Evolutionary conservation across 495 filamentous ascomycete species (phyloP).

Genomic region (Penicillium crystallinum): DNA sequence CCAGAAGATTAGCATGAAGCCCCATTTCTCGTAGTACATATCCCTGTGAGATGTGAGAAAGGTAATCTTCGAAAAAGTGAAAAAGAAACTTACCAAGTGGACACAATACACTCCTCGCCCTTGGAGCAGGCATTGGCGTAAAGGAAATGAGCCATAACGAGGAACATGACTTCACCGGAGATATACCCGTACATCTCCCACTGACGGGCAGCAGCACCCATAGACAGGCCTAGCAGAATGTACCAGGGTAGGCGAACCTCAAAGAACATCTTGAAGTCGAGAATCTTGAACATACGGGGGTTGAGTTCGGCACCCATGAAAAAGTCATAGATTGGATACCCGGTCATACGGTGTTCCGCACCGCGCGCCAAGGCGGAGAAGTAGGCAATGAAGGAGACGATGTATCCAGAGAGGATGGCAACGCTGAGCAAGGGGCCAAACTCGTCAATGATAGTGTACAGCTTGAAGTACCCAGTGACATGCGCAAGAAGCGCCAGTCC

Average conservation of each 20-base stretch:
- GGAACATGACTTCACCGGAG: constrained; percentile 79
- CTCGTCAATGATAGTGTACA: constrained; percentile 93
- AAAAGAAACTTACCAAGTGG: constrained; percentile 63
- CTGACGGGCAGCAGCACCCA: constrained; percentile 76
- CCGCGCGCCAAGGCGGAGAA: constrained; percentile 75
- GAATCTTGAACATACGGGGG: constrained; percentile 84
- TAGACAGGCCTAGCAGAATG: constrained; percentile 76
- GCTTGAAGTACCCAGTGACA: constrained; percentile 74
- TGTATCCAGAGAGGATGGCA: constrained; percentile 80
- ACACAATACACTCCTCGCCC: constrained; percentile 90
- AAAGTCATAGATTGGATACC: constrained; percentile 89
- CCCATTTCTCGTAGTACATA: constrained; percentile 99
- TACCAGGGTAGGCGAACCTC: constrained; percentile 97
- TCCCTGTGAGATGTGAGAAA: constrained; percentile 49
- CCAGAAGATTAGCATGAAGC: constrained; percentile 99
- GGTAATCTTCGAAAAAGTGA: background rate
- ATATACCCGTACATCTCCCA: constrained; percentile 90
- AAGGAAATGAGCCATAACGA: constrained; percentile 88
- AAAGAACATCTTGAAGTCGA: constrained; percentile 99
- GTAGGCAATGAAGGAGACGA: constrained; percentile 78
- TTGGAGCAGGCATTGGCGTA: constrained; percentile 97
- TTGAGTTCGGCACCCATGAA: constrained; percentile 99
- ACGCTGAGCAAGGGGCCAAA: constrained; percentile 89
- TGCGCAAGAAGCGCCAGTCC: constrained; percentile 62
- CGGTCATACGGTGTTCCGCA: constrained; percentile 86